Conservation (phyloP, 306 rosid genomes). For the Fagus crenata region DNA sequence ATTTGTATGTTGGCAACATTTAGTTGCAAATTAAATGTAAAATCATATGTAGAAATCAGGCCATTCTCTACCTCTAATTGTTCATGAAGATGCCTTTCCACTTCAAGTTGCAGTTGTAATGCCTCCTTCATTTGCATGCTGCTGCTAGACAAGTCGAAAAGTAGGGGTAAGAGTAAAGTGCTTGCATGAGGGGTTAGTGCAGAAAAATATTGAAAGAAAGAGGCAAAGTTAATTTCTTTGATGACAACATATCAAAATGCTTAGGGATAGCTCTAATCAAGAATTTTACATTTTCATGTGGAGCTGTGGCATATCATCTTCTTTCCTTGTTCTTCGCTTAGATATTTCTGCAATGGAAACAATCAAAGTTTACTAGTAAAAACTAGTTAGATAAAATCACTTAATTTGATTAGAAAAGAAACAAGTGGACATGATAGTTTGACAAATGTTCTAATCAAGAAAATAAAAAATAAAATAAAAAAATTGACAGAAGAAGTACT, state of each 20-base stretch:
- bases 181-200: too few species aligned
- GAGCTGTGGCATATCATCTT: background rate
- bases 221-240: background rate
- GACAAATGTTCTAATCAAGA: too few species aligned
- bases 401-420: too few species aligned
- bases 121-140: slow-evolving; percentile 46
- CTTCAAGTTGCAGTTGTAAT: slow-evolving; percentile 38
- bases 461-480: too few species aligned
- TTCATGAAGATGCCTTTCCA: slow-evolving; percentile 34
- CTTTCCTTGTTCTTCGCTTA: background rate
- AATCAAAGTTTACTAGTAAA: background rate
- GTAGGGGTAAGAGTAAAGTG: background rate
- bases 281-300: background rate
- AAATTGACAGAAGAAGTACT: too few species aligned
- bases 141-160: slow-evolving; percentile 22
- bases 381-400: too few species aligned
- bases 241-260: background rate
- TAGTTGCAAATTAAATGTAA: too few species aligned
- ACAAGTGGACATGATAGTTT: too few species aligned
- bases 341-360: background rate
- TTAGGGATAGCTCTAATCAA: background rate
- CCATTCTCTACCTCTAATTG: slow-evolving; percentile 39
- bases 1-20: too few species aligned
- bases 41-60: background rate
- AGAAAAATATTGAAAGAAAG: background rate